Base-by-base conservation (phyloP, 331 rosid genomes). In the Saraca asoca region DNA sequence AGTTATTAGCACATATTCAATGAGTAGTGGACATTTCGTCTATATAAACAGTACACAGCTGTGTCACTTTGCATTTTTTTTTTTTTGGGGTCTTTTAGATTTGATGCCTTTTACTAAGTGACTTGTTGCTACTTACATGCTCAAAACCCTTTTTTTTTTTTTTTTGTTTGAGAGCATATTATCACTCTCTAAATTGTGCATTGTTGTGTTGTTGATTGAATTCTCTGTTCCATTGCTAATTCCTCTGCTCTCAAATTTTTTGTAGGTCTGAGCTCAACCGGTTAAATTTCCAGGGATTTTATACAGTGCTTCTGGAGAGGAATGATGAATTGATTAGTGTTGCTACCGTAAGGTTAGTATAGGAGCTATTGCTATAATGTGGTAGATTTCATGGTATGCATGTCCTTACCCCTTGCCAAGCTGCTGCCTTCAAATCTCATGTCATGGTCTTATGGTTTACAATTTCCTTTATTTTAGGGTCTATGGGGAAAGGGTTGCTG, bases 241-340 rank as follows among this genome's bases (percentile, higher is more conserved):
- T 18, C 62, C 51, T 67, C 13, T 41, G 34, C 12, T 18, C 67
- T 38, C 49, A 24, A 70, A 54, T 48, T 65, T n/a, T 13, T 77
- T 73, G 35, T 73, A 93, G 98, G 82, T 87, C 97, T 7, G 68
- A 71, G 77, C 98, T 93, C 43, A 86, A 83, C 46, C 87, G 98
- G 38, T 64, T 86, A 75, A 88, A 88, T 79, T 94, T 90, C 72
- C 78, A 17, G 67, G 97, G 97, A 53, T 90, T 94, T 78, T 90
- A 86, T 77, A 85, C 83, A 2, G 82, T 90, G 52, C 66, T 94
- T 64, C 79, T 94, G 73, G 88, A 85, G 79, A 80, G 73, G 81
- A 52, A 90, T 75, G 96, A 94, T 48, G 96, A 94, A 70, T 48
- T 94, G 64, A 79, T 94, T 37, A 76, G 84, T 62, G 95, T 86